Conservation (phyloP, 306 rosid genomes). For the Citrullus colocynthis region DNA sequence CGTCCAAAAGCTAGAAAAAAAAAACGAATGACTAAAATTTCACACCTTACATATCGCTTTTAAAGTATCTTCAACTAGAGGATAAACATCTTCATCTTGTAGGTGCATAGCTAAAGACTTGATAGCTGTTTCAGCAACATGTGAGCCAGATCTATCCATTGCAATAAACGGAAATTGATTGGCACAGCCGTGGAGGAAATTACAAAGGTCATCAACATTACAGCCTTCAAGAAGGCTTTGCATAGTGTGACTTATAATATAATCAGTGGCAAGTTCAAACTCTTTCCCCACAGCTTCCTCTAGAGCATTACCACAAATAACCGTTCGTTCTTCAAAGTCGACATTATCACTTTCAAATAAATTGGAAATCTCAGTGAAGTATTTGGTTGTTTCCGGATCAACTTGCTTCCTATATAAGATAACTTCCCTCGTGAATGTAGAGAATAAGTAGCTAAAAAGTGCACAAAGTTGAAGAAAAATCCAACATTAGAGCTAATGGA, state of each 20-base stretch:
- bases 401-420: conserved; percentile 57
- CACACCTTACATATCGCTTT: conserved; percentile 54
- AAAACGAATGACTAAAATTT: background rate
- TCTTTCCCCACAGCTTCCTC: conserved; percentile 80
- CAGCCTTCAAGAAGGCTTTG: conserved; percentile 66
- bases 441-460: background rate
- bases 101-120: conserved; percentile 52
- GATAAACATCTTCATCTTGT: conserved; percentile 27
- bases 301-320: conserved; percentile 67
- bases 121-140: conserved; percentile 70
- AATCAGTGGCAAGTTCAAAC: conserved; percentile 77
- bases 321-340: conserved; percentile 59
- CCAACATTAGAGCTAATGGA: background rate
- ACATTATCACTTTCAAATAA: conserved; percentile 47
- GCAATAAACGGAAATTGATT: conserved; percentile 57
- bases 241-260: conserved; percentile 74
- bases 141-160: conserved; percentile 86
- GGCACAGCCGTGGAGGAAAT: conserved; percentile 45
- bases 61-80: conserved; percentile 50
- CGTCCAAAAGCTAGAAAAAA: background rate
- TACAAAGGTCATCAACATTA: conserved; percentile 41
- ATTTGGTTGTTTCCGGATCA: conserved; percentile 60
- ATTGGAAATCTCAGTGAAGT: conserved; percentile 69
- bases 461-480: background rate
- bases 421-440: background rate